Evolutionary conservation across 495 filamentous ascomycete species (phyloP), one percentile per base, ranked within the genome.

Genomic region (Thozetella sp.): DNA sequence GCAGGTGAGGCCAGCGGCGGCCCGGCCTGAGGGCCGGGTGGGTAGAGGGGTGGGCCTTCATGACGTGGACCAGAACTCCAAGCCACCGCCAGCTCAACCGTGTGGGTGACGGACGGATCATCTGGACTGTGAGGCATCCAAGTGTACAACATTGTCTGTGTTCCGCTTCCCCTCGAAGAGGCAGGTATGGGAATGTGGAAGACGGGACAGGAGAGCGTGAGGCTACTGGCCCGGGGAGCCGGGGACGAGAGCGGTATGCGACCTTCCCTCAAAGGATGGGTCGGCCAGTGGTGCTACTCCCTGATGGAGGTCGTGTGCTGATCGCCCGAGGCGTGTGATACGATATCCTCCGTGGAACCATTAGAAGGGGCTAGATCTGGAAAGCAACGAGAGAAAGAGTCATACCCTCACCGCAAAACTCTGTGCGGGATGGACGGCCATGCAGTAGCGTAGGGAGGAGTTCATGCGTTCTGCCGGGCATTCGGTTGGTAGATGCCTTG

Each of bases 1-100:
- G 53, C 4, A 55, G 53, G 53, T 23, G 53, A 55, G 27, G 53
- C 53, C 22, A 40, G 51, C 51, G n/a, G 53, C 22, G 22, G 53
- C 26, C 17, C 27, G 27, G 22, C 26, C 20, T 22, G 51, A 53
- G 22, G 43, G n/a, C 43, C 43, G 12, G n/a, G 4, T n/a, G 12
- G 9, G 20, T 4, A n/a, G 3, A 10, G 43, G n/a, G 4, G 10
- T 20, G 43, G 43, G 3, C n/a, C 43, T 15, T 48, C 9, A 48
- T 48, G 6, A 48, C 43, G 43, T 48, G 43, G 43, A 48, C n/a
- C n/a, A 48, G 10, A 19, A 13, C n/a, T 9, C 43, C 9, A 4
- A 48, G 43, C 30, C 30, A 37, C 30, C 30, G 15, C 15, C 30
- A 37, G 30, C 6, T 15, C 6, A 15, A 37, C n/a, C n/a, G n/a